Evolutionary conservation across 2,329 filamentous ascomycete genomes (phyloP), one percentile per base, ranked within the genome.

Genomic region (Neofusicoccum sp.): DNA sequence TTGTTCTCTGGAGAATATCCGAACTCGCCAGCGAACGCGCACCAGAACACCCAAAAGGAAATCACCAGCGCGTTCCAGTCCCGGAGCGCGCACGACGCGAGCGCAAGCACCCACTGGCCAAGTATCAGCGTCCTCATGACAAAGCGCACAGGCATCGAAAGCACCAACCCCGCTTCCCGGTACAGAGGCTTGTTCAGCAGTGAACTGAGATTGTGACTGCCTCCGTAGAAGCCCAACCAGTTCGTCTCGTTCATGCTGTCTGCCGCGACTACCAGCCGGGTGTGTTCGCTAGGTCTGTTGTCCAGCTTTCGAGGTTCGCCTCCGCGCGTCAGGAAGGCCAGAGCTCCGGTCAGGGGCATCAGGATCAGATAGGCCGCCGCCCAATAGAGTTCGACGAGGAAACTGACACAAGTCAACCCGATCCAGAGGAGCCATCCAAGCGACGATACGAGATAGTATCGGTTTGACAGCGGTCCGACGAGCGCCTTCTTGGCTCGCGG

Each of bases 41-140:
- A 56, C 51, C 51, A 56, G 38, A 56, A 43, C 8, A 56, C 38
- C 51, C 51, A 56, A n/a, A 56, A 56, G 36, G 51, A 30, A 28
- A 56, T 31, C 14, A 56, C 51, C 14, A 56, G 30, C 6, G 51
- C 51, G 16, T 56, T 56, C 51, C 51, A 56, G 38, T 56, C 51
- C n/a, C 31, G 51, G 11, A 20, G 33, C 26, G 40, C 38, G 51
- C 51, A 56, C 6, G 51, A n/a, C 11, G 26, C 51, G 12, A 43
- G 4, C 6, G 38, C 51, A 8, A 56, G 51, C 36, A 43, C 51
- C 51, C 51, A 56, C 28, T 56, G 51, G 2, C 38, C 51, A 9
- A 56, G 51, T 6, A 56, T 20, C n/a, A 56, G 6, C 11, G n/a
- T 31, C 14, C 38, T 26, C 51, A 56, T 41, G 26, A 34, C 8